Conservation (phyloP, 225 moss, liverwort and hornwort genomes). For the Sphagnum tenellum region DNA sequence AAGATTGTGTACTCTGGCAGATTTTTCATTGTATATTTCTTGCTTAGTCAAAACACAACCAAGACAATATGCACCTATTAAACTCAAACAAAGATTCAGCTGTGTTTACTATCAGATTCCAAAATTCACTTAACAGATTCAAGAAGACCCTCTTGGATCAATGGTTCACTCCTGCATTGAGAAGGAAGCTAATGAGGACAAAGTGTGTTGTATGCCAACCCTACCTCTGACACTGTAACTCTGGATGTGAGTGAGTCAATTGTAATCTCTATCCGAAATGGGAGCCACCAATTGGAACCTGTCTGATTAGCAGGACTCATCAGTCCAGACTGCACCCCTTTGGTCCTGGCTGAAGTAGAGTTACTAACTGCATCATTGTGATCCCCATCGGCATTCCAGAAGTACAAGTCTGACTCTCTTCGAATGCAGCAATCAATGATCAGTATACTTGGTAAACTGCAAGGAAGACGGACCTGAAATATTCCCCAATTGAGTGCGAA, state of each 20-base stretch:
- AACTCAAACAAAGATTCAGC: too few relatives aligned
- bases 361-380: constrained; percentile 18
- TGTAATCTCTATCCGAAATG: constrained; percentile 45
- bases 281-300: constrained; percentile 42
- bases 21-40: too few relatives aligned
- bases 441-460: constrained; percentile 41
- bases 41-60: neutral
- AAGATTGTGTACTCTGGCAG: too few relatives aligned
- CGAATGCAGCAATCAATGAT: constrained; percentile 56
- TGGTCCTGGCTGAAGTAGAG: constrained; percentile 17
- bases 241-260: constrained; percentile 29
- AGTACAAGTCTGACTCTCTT: constrained; percentile 52
- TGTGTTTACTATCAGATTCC: too few relatives aligned
- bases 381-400: constrained; percentile 53
- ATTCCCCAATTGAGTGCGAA: too few relatives aligned
- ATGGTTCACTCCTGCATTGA: too few relatives aligned
- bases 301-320: constrained; percentile 18
- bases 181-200: too few relatives aligned
- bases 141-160: too few relatives aligned
- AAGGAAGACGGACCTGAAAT: constrained; percentile 44
- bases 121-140: too few relatives aligned
- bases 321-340: constrained; percentile 13
- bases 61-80: neutral
- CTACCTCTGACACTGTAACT: constrained; percentile 44
- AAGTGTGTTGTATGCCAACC: too few relatives aligned